Base-by-base conservation (phyloP, 2,329 filamentous ascomycete genomes). In the Penicillium sp. region DNA sequence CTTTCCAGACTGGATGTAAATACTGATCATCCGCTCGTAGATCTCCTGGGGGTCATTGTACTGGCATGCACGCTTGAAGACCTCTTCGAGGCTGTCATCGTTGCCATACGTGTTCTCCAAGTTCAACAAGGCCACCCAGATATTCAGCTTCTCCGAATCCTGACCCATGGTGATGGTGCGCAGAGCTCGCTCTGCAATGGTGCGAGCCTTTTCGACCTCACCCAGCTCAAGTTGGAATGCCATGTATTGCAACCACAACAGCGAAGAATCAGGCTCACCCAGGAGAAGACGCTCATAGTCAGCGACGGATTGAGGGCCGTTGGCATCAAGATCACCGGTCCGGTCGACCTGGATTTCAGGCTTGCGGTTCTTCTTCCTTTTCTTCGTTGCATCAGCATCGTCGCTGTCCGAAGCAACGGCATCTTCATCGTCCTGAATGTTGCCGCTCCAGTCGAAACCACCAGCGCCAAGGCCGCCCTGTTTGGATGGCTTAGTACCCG, bases 201-300 rank as follows among this genome's bases (percentile, higher is more conserved):
- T 86, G 33, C 91, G 82, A 9, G 93, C 90, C 67, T 89, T 93
- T 46, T 84, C 81, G 14, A 94, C 76, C 68, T 98, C 93, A 60
- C 87, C 87, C 36, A 94, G 79, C 61, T 94, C 85, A 65, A 96
- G 83, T 68, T 97, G 88, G 77, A 94, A 94, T n/a, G 90, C 89
- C 88, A 98, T 97, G 71, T 98, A 98, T 51, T 87, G 80, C 39
- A 96, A 87, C 93, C 93, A 98, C 18, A 97, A 78, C 47, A 84
- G 76, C 1, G 91, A 94, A n/a, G 87, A 91, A 69, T 97, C 89
- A 2, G 93, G 89, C 62, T 94, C 86, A 40, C 89, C 87, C 15
- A 98, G 80, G 28, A 98, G 79, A 16, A 96, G 81, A 53, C 93
- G 84, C 70, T 98, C 94, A 64, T 89, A 98, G 67, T 98, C 94